Percentiles rank a stretch among this genome's conserved stretches.
phyloP scores from a whole-genome alignment of 768 basidiomycete species.

The Serendipita sp. region DNA sequence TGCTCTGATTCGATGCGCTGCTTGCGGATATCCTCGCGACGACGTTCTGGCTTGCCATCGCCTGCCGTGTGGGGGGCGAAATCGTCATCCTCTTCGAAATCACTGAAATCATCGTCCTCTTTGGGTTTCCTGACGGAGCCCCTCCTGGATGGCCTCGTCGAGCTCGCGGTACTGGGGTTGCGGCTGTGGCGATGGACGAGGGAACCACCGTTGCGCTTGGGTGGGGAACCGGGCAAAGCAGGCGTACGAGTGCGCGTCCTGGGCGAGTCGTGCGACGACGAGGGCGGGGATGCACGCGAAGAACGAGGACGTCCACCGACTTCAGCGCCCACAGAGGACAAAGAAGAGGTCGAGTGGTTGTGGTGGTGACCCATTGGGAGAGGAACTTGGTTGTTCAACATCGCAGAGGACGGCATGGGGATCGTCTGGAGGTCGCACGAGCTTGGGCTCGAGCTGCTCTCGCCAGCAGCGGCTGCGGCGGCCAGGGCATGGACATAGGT shows the following conservation, averaged over 20 bases:
- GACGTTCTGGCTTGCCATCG: conserved; percentile 21
- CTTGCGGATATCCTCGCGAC: conserved; percentile 78
- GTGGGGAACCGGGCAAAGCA: not conserved
- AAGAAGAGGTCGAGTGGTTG: conserved; percentile 4
- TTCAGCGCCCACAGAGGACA: not conserved
- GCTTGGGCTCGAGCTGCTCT: not conserved
- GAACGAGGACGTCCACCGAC: conserved; percentile 2
- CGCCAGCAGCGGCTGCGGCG: not conserved
- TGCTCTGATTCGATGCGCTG: conserved; percentile 92
- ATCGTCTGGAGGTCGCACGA: conserved; percentile 1
- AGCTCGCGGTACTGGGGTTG: not conserved
- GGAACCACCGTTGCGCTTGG: not conserved
- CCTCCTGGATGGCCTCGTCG: not conserved
- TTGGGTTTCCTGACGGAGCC: conserved; percentile 2
- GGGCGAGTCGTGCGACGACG: conserved; percentile 1
- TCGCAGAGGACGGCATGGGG: not conserved
- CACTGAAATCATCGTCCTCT: not conserved
- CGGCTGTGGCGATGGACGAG: conserved; percentile 5
- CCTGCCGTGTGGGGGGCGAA: not conserved
- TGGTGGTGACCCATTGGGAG: not conserved
- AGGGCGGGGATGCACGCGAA: not conserved
- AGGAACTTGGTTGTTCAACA: not conserved
- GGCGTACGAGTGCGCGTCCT: not conserved
- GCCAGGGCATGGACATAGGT: not conserved
- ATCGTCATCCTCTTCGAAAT: conserved; percentile 4